Evolutionary conservation across 1,284 basidiomycete species (phyloP), one percentile per base, ranked within the genome.

Genomic region (Heliocybe sulcata): DNA sequence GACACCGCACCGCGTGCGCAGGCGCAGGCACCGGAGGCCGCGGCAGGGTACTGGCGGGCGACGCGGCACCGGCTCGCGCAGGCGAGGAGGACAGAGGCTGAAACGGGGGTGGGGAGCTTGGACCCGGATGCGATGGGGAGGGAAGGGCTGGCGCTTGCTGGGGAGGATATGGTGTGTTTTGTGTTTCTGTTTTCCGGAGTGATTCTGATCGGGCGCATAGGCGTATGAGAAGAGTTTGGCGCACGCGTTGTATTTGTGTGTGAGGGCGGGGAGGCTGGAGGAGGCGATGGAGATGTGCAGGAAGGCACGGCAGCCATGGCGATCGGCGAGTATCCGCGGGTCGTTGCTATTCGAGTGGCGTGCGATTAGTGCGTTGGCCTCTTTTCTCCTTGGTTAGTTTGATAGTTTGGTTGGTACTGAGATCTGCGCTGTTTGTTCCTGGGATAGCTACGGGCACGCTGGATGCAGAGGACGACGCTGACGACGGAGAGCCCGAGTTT

Each of bases 271-370:
- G 16, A 77, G 87, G 59, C 69, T 97, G 19, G 88, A 89, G 26
- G 83, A 90, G 19, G 95, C 94, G 0, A 76, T 95, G 9, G 87
- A 91, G 38, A 72, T 95, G 12, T 96, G 92, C 65, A 74, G 86
- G 59, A 85, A 85, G 63, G 87, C 90, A 0, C 87, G 93, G 58
- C 91, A 96, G 61, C 87, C 92, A 2, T 98, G 95, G 95, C 79
- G 93, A 27, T 92, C 92, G 0, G 92, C 92, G 0, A 90, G 86
- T 55, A 82, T 96, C 29, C 81, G 87, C 3, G 94, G 93, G 1
- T 85, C 90, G 0, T 67, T 81, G 33, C 64, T 91, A n/a, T 90
- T 91, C 64, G 76, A 78, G 48, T 93, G 91, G 85, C 76, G 75
- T 48, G 77, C 79, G 0, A 75, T 92, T 1, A 76, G 86, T 87